Evolutionary conservation across 2,329 filamentous ascomycete species (phyloP).

Genomic region (Ophiosphaerella herpotricha): DNA sequence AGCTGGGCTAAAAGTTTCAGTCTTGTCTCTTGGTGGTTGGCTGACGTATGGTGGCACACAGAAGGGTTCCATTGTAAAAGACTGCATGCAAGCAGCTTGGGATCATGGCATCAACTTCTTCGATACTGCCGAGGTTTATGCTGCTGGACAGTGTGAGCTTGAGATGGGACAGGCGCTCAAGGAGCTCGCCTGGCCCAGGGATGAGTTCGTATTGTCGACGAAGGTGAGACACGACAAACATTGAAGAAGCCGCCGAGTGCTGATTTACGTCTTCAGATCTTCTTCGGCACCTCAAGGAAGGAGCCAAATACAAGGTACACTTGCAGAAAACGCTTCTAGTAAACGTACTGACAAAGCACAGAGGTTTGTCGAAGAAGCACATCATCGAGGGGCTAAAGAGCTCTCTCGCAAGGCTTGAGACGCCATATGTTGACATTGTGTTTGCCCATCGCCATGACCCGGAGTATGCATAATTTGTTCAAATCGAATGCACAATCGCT

Average conservation of each 20-base stretch:
- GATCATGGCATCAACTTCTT: conserved; percentile 57
- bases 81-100: conserved; percentile 57
- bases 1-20: conserved; percentile 56
- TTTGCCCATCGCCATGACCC: conserved; percentile 66
- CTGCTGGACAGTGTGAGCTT: conserved; percentile 64
- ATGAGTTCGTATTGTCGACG: conserved; percentile 33
- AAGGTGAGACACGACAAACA: conserved; percentile 16
- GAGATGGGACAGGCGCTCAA: conserved; percentile 60
- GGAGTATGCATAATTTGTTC: conserved; percentile 29
- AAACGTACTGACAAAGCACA: conserved; percentile 33
- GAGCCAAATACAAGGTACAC: conserved; percentile 60
- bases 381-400: conserved; percentile 63
- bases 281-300: conserved; percentile 62
- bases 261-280: conserved; percentile 46
- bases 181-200: conserved; percentile 55
- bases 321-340: conserved; percentile 9
- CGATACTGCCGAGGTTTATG: conserved; percentile 59
- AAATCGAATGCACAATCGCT: conserved; percentile 2
- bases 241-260: background rate
- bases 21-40: conserved; percentile 54
- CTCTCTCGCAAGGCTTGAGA: conserved; percentile 62
- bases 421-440: conserved; percentile 69
- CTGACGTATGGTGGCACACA: conserved; percentile 56
- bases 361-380: conserved; percentile 56
- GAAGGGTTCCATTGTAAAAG: conserved; percentile 53